Percentiles rank a stretch among this genome's conserved stretches.
Conservation (phyloP, 306 rosid species). For the Sechiopsis laciniata region DNA sequence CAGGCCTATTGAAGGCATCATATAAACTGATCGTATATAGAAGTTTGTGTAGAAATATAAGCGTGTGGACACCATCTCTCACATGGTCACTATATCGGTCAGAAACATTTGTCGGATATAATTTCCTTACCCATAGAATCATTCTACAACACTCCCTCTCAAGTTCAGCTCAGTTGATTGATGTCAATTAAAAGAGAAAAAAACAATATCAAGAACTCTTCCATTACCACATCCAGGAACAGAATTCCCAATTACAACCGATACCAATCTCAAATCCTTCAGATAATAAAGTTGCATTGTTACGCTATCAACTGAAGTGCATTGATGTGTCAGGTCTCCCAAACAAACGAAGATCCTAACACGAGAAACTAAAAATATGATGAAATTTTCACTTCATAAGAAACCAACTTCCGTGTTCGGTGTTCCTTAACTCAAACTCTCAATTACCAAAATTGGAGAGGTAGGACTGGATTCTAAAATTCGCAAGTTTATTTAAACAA, state of each 20-base stretch:
- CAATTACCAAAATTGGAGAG: neutral
- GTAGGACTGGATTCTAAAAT: neutral
- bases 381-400: neutral
- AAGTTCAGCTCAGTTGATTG: neutral
- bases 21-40: neutral
- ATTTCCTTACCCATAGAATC: neutral
- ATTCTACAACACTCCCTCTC: neutral
- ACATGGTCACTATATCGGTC: neutral
- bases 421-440: neutral
- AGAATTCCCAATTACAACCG: neutral
- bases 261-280: neutral
- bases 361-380: neutral
- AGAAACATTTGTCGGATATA: neutral
- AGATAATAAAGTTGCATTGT: neutral
- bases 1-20: neutral
- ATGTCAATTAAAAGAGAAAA: neutral
- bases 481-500: neutral
- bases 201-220: neutral
- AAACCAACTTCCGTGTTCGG: neutral
- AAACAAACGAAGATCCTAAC: neutral
- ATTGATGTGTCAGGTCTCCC: neutral
- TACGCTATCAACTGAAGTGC: neutral
- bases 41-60: neutral
- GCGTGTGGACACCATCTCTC: neutral
- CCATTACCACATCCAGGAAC: neutral